A percentile compares a stretch with the other conserved stretches of the same genome.
Conservation (phyloP, 2,329 filamentous ascomycete genomes). For the Aspergillus hiratsukae region DNA sequence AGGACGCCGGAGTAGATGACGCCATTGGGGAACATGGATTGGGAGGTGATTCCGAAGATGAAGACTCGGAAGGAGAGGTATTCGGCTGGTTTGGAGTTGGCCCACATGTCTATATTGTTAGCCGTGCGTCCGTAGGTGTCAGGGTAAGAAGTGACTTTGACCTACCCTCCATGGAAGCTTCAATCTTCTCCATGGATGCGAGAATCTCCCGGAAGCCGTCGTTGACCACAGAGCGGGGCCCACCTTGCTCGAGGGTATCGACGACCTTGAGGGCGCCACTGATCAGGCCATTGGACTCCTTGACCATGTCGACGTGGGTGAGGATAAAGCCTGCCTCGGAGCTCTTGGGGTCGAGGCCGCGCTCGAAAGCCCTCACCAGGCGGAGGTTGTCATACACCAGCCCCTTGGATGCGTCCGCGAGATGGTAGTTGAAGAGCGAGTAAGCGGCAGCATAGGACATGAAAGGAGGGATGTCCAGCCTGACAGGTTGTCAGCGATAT, state of each 20-base stretch:
- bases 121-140: neutral
- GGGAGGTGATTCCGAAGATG: constrained; percentile 91
- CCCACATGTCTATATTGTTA: constrained; percentile 68
- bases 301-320: constrained; percentile 93
- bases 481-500: constrained; percentile 29
- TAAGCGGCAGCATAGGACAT: constrained; percentile 75
- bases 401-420: constrained; percentile 53
- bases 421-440: constrained; percentile 59
- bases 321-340: constrained; percentile 96
- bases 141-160: too few relatives aligned
- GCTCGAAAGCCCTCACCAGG: constrained; percentile 85
- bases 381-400: constrained; percentile 62
- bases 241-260: constrained; percentile 48
- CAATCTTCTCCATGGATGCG: constrained; percentile 63
- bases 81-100: constrained; percentile 72
- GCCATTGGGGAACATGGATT: constrained; percentile 90
- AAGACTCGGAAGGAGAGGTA: constrained; percentile 93
- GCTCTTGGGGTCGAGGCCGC: constrained; percentile 76
- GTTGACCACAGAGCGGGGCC: constrained; percentile 58
- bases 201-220: constrained; percentile 60
- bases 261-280: constrained; percentile 66
- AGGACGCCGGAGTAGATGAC: constrained; percentile 84
- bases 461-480: constrained; percentile 77
- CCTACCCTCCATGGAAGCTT: constrained; percentile 75
- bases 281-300: constrained; percentile 74